A percentile compares a stretch with the other conserved stretches of the same genome.
Conservation (phyloP, 257 asterid species). For the Capsicum baccatum region DNA sequence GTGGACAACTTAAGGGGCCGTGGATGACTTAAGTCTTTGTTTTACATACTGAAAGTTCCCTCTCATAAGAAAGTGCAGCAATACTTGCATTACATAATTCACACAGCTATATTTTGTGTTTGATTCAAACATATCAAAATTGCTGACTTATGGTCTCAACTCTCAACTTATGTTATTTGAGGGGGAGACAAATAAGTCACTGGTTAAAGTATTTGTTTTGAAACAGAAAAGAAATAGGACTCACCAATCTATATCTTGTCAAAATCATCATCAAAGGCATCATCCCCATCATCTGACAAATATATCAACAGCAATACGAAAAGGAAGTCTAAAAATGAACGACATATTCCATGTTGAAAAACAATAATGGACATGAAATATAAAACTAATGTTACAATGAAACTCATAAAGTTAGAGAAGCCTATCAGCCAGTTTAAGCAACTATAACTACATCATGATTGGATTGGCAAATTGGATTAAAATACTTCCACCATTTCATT, state of each 20-base stretch:
- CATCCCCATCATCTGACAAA: slow-evolving; percentile 73
- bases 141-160: neutral
- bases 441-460: neutral
- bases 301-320: slow-evolving; percentile 18
- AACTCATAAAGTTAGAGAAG: neutral
- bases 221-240: neutral
- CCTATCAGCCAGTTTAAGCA: slow-evolving; percentile 6
- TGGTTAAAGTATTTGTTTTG: neutral
- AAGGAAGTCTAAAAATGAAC: neutral
- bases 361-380: slow-evolving; percentile 6
- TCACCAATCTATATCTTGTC: slow-evolving; percentile 73
- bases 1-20: too few relatives aligned
- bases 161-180: neutral
- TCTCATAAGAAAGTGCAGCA: neutral
- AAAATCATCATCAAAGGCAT: slow-evolving; percentile 82
- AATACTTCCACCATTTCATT: slow-evolving; percentile 10
- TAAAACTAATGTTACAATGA: neutral
- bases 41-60: slow-evolving; percentile 11
- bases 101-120: slow-evolving; percentile 10
- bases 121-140: slow-evolving; percentile 7
- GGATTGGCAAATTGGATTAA: neutral
- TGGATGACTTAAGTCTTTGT: neutral
- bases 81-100: neutral
- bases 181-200: neutral
- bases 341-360: neutral